Evolutionary conservation across 768 basidiomycete species (phyloP).

Genomic region (Agrocybe chaxingu): DNA sequence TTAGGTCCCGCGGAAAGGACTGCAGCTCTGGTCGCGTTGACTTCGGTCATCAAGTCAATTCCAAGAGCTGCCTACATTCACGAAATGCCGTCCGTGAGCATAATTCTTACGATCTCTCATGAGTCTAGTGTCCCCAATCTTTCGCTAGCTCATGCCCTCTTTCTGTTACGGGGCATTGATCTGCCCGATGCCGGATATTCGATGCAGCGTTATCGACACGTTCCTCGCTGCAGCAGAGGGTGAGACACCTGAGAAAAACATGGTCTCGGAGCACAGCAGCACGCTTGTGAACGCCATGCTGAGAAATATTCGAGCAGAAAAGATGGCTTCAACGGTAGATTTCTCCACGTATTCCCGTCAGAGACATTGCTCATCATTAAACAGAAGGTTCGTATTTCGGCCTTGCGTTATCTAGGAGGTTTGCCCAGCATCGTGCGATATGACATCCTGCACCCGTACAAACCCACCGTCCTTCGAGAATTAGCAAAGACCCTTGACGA

Average conservation of each 20-base stretch:
- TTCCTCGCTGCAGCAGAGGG: conserved; percentile 69
- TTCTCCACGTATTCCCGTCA: neutral
- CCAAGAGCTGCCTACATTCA: conserved; percentile 73
- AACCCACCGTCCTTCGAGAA: conserved; percentile 67
- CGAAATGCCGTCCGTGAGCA: conserved; percentile 59
- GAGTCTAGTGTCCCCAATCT: neutral
- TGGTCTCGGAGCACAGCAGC: conserved; percentile 66
- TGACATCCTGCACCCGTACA: conserved; percentile 79
- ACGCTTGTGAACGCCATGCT: conserved; percentile 73
- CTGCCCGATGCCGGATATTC: conserved; percentile 70
- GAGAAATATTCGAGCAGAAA: conserved; percentile 49
- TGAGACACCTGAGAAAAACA: conserved; percentile 40
- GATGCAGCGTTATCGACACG: conserved; percentile 77
- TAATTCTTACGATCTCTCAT: neutral
- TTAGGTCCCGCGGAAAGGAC: conserved; percentile 53
- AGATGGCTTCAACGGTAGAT: conserved; percentile 53
- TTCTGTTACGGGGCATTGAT: conserved; percentile 82
- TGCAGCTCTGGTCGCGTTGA: conserved; percentile 80
- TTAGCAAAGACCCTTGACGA: conserved; percentile 82
- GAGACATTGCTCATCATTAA: neutral
- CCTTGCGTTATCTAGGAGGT: conserved; percentile 69
- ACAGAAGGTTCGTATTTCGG: conserved; percentile 73
- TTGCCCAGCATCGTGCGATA: conserved; percentile 80
- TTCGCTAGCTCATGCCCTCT: conserved; percentile 84
- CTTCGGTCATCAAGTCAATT: conserved; percentile 74